A percentile compares a stretch with the other conserved stretches of the same genome.
Evolutionary conservation across 768 basidiomycete species (phyloP).

Genomic region (Cystobasidium onofrii): DNA sequence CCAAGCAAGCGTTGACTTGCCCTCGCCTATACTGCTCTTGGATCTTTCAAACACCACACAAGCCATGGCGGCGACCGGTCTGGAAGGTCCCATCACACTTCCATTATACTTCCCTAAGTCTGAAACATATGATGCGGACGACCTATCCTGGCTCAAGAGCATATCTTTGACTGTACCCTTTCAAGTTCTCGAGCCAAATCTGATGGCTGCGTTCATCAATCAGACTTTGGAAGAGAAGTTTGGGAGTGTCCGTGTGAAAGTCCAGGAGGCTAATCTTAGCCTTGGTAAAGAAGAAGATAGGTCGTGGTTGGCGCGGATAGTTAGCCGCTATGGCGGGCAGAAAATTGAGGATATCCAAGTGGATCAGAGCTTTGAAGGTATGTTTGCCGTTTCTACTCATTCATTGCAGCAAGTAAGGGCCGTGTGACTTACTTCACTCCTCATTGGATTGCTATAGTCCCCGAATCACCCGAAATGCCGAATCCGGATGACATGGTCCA

Average conservation of each 20-base stretch:
- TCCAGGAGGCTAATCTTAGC: constrained; percentile 9
- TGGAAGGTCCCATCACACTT: not conserved
- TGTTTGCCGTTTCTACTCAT: no score
- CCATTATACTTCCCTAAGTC: constrained; percentile 20
- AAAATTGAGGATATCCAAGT: constrained; percentile 6
- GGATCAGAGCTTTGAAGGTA: constrained; percentile 12
- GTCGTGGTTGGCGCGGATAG: not conserved
- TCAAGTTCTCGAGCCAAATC: constrained; percentile 13
- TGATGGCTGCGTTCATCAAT: constrained; percentile 15
- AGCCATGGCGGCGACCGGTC: not conserved
- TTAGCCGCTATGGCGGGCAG: constrained; percentile 3
- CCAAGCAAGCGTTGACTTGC: constrained; percentile 3
- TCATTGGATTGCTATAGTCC: not conserved
- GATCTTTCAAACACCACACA: not conserved
- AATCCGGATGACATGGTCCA: constrained; percentile 12
- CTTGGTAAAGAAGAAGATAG: constrained; percentile 10
- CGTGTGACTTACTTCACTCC: not conserved
- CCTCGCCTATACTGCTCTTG: constrained; percentile 10
- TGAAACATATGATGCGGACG: constrained; percentile 1
- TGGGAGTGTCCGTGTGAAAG: not conserved
- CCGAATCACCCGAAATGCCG: constrained; percentile 16
- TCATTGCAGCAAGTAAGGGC: not conserved
- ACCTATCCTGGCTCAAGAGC: constrained; percentile 3
- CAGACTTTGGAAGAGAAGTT: not conserved
- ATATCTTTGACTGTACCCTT: constrained; percentile 11